Base-by-base conservation (phyloP, 257 asterid species). In the Capsicum rhomboideum region DNA sequence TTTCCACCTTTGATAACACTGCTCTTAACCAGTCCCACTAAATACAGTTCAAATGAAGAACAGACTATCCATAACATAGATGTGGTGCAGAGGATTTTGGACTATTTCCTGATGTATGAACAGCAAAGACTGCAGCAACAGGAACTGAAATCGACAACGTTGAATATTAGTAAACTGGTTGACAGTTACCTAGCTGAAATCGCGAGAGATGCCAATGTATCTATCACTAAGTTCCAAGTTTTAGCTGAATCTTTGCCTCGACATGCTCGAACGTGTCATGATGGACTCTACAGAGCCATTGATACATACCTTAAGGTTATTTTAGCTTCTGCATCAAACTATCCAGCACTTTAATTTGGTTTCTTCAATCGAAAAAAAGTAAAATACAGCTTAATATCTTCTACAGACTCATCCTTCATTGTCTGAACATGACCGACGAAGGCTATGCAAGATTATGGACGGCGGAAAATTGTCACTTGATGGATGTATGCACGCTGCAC, bases 401-500 rank as follows among this genome's bases (percentile, higher is more conserved):
- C 54, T 72, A 58, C 87, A 95, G 98, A 86, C 91, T 86, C 99
- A 94, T 85, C 92, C 94, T 20, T 90, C 91, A 66, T 87, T 94
- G 67, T 79, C 97, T 31, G 97, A 95, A 50, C 95, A 94, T 56
- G 98, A 95, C 18, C 69, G 97, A 84, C 91, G 90, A 89, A 92
- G 91, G 89, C 90, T 95, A 31, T 92, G 97, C 90, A 92, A 94
- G 85, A 90, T 91, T 87, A 93, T 94, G 95, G 90, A 93, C 77
- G 89, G 95, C 28, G 90, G 88, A 83, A 95, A 94, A 94, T 95
- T 95, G 84, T 95, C 99, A 79, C 86, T 83, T 78, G 99, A 95
- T 87, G 99, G 95, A 83, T 90, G 97, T 63, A 88, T 90, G 82
- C 99, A 95, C 87, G 98, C 97, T 58, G 95, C 98, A 75, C 98